Evolutionary conservation across 768 basidiomycete species (phyloP), one percentile per base, ranked within the genome.

Genomic region (Rhodotorula toruloides): DNA sequence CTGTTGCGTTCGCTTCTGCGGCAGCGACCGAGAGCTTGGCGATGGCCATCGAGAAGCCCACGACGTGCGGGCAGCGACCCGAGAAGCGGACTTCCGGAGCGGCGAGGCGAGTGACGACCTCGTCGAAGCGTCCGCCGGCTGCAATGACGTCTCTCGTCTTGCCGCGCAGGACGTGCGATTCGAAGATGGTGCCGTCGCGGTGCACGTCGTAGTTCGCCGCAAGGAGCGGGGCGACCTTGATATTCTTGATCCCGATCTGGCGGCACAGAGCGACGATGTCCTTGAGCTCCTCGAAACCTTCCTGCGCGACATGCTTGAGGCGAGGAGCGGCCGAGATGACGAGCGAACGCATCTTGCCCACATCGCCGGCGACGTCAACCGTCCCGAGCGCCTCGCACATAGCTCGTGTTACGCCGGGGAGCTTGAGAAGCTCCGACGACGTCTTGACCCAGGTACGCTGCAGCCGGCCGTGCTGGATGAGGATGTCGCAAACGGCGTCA

Each of bases 41-140:
- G 39, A 75, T 54, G 17, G 71, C 63, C 25, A 75, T 47, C 14
- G 69, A 69, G 37, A 70, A 68, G 29, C 74, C 74, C 43, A 73
- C 73, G 29, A 68, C 66, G 48, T 71, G 70, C 0, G 70, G 70
- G 29, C 64, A 58, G 6, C 68, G 66, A 8, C 60, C 68, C 22
- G 65, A 57, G 56, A 66, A 47, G 40, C 71, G 73, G 19, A 56
- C 62, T 25, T 72, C 69, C 48, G 71, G 72, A 0, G 67, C 56
- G 5, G 69, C 69, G 54, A 77, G 73, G 27, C 65, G 66, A 7
- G 73, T 70, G 54, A 76, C 67, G 37, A 77, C 65, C 42, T 72
- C 72, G 70, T 77, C 76, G 47, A 74, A 77, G 19, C 76, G 57
- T 27, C 76, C 76, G 11, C 76, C 76, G n/a, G 74, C 75, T 1